Evolutionary conservation across 1,284 basidiomycete genomes (phyloP).

Genomic region (Tilletia caries): DNA sequence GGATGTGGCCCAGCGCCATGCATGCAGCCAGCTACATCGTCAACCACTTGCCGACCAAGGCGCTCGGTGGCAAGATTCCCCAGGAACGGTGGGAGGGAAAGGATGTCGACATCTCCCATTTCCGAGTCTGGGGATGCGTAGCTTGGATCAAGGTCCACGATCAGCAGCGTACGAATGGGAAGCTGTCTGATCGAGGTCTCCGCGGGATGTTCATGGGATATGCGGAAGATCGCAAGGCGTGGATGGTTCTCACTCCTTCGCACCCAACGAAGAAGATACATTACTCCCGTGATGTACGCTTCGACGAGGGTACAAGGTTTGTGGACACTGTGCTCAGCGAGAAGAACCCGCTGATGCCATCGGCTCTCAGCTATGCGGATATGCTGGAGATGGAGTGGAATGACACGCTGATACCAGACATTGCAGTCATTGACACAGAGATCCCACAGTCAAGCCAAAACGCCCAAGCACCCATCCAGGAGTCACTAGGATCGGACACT

Average conservation of each 20-base stretch:
- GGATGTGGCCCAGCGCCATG: not conserved
- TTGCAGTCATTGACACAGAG: too few species aligned
- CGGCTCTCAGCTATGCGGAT: not conserved
- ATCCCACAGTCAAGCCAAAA: not conserved
- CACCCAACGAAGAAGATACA: not conserved
- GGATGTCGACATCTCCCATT: not conserved
- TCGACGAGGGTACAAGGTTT: not conserved
- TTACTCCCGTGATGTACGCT: slow-evolving; percentile 3
- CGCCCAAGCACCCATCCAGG: not conserved
- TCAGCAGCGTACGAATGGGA: not conserved
- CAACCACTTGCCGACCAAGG: not conserved
- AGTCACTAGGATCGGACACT: not conserved
- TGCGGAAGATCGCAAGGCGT: not conserved
- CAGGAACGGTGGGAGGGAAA: not conserved
- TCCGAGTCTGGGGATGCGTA: not conserved
- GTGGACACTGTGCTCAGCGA: not conserved
- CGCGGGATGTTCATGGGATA: not conserved
- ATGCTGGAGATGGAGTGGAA: not conserved
- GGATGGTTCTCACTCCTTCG: not conserved
- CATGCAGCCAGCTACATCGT: not conserved
- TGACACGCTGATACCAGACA: not conserved
- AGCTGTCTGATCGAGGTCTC: not conserved
- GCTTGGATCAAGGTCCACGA: not conserved
- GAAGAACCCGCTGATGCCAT: not conserved
- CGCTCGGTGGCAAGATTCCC: not conserved